Evolutionary conservation across 306 rosid genomes (phyloP).

Genomic region (Pachyrhizus erosus): DNA sequence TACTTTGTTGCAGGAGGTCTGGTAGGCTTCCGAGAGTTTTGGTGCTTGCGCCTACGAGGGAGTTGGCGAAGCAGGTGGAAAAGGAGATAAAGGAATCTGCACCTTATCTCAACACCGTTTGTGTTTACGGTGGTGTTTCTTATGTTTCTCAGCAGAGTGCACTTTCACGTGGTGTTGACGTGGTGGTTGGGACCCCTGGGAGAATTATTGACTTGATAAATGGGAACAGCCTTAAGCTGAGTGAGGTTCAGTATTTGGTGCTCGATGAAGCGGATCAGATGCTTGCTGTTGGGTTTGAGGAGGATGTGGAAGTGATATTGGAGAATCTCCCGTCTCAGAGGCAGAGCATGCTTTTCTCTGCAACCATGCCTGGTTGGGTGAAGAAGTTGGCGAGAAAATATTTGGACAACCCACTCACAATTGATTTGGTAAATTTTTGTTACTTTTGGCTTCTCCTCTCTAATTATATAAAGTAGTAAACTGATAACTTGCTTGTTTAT

Average conservation of each 20-base stretch:
- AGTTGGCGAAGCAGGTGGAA: conserved; percentile 95
- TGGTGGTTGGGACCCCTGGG: conserved; percentile 99
- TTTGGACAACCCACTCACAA: conserved; percentile 86
- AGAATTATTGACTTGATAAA: conserved; percentile 89
- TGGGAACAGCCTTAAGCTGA: conserved; percentile 81
- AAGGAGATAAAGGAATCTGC: conserved; percentile 98
- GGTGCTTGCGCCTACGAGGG: conserved; percentile 97
- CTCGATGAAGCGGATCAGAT: conserved; percentile 99
- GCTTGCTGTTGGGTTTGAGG: conserved; percentile 99
- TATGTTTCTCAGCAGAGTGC: conserved; percentile 83
- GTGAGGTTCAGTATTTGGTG: conserved; percentile 83
- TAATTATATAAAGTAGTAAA: background rate
- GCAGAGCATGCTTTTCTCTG: conserved; percentile 98
- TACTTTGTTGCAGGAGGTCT: conserved; percentile 63
- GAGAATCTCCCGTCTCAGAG: conserved; percentile 77
- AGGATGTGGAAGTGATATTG: conserved; percentile 89
- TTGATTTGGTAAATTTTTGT: conserved; percentile 80
- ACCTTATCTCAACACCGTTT: conserved; percentile 83
- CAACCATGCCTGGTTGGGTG: conserved; percentile 97
- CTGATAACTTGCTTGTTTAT: conserved; percentile 3
- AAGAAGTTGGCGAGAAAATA: conserved; percentile 87
- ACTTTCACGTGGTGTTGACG: conserved; percentile 96
- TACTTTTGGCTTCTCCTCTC: conserved; percentile 5
- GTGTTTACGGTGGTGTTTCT: conserved; percentile 97
- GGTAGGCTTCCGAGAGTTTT: conserved; percentile 80